A percentile compares a stretch with the other conserved stretches of the same genome.
phyloP scores from a whole-genome alignment of 805 yeast species.

The Myxozyma monticola region DNA sequence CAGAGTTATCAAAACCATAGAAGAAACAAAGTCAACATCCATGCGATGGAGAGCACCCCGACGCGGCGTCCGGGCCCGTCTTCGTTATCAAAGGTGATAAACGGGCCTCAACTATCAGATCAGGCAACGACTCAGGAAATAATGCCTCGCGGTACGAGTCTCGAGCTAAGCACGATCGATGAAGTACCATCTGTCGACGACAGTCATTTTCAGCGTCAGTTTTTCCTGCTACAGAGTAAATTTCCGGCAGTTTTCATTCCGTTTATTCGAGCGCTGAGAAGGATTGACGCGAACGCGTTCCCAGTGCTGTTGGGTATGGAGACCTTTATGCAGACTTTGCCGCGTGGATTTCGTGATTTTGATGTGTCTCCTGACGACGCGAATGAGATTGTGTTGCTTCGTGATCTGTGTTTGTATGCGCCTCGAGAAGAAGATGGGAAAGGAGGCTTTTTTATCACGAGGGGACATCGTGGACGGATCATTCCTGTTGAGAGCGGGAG shows the following conservation, averaged over 20 bases:
- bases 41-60: too few relatives aligned
- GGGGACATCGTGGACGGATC: constrained; percentile 70
- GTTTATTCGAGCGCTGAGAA: constrained; percentile 56
- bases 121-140: too few relatives aligned
- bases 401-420: constrained; percentile 53
- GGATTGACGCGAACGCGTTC: constrained; percentile 52
- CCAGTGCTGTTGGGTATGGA: constrained; percentile 58
- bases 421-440: constrained; percentile 54
- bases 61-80: too few relatives aligned
- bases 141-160: too few relatives aligned
- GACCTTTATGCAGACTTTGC: constrained; percentile 58
- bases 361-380: constrained; percentile 49
- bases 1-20: too few relatives aligned
- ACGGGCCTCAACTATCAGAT: too few relatives aligned
- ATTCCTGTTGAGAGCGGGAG: constrained; percentile 51
- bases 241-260: constrained; percentile 66
- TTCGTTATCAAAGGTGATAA: too few relatives aligned
- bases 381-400: constrained; percentile 53
- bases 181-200: background rate
- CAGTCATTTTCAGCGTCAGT: constrained; percentile 2
- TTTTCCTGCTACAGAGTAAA: constrained; percentile 42
- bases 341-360: constrained; percentile 45
- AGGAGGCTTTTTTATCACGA: constrained; percentile 48
- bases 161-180: background rate
- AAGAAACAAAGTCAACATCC: too few relatives aligned